These are phyloP conservation scores for Fusarium piperis DNA, from an alignment of 2,329 filamentous ascomycete species.

Conservation along the genomic window DNA sequence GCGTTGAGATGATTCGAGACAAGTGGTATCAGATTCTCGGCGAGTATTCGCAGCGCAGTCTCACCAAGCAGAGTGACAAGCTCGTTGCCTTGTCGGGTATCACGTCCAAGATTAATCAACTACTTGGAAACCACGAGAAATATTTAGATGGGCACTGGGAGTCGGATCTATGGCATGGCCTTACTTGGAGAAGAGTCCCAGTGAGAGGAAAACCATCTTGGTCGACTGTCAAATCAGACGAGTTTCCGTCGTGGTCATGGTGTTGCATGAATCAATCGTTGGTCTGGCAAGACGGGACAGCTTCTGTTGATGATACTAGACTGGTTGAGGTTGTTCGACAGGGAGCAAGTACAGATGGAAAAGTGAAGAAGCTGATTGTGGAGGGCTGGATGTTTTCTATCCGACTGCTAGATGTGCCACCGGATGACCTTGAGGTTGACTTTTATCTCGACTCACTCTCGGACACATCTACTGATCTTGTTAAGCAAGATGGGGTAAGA, in stretches of 20 bases:
- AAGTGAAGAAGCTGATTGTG: neutral
- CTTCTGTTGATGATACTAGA: neutral
- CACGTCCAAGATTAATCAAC: neutral
- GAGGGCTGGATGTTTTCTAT: neutral
- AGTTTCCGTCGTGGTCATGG: neutral
- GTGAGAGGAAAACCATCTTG: neutral
- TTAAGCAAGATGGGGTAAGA: neutral
- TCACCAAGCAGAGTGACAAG: conserved; percentile 13
- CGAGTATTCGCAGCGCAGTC: conserved; percentile 2
- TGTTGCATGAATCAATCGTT: neutral
- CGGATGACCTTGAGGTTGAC: neutral
- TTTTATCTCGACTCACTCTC: neutral
- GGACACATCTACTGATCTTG: neutral
- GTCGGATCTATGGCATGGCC: neutral
- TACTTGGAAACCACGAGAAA: neutral
- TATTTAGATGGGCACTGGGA: neutral
- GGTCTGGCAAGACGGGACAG: neutral
- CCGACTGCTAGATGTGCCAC: neutral
- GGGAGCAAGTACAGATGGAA: neutral
- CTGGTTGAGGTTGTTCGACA: neutral
- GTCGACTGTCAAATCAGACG: neutral
- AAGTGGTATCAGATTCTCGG: conserved; percentile 9
- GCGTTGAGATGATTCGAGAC: neutral
- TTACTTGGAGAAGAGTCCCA: neutral
- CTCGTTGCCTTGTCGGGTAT: neutral